These are phyloP conservation scores for Talinum fruticosum DNA, from an alignment of 148 eudicot species.

Conservation along the genomic window DNA sequence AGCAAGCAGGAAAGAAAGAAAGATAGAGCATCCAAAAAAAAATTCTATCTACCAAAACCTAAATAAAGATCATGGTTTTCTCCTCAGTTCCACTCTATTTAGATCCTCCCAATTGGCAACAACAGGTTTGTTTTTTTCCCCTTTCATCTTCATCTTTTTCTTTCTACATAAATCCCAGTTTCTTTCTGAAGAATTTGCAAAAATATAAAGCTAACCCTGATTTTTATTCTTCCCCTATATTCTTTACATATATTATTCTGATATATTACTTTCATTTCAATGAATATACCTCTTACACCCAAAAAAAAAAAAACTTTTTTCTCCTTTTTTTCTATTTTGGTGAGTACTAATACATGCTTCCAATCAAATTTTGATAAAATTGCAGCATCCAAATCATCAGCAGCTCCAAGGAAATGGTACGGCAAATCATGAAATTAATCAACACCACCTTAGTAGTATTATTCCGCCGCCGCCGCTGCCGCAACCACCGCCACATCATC, in stretches of 20 bases:
- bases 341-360: background rate
- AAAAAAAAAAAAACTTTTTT: constrained; percentile 7
- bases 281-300: constrained; percentile 48
- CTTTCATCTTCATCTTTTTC: background rate
- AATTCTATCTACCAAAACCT: background rate
- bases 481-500: constrained; percentile 22
- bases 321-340: background rate
- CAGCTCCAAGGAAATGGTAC: constrained; percentile 27
- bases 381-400: constrained; percentile 34
- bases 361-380: background rate
- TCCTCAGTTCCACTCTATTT: constrained; percentile 60
- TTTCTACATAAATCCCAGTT: constrained; percentile 16
- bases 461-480: constrained; percentile 17
- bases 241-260: background rate
- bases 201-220: constrained; percentile 13
- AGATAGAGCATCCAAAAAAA: constrained; percentile 13
- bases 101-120: constrained; percentile 80
- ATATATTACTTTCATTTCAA: constrained; percentile 13
- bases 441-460: constrained; percentile 21
- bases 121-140: constrained; percentile 39
- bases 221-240: constrained; percentile 36
- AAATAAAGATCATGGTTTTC: constrained; percentile 48
- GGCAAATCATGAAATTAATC: constrained; percentile 27
- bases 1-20: background rate
- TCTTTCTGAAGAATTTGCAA: constrained; percentile 24